Conservation (phyloP, 164 flowering plant genomes). For the Vitis rotundifolia region DNA sequence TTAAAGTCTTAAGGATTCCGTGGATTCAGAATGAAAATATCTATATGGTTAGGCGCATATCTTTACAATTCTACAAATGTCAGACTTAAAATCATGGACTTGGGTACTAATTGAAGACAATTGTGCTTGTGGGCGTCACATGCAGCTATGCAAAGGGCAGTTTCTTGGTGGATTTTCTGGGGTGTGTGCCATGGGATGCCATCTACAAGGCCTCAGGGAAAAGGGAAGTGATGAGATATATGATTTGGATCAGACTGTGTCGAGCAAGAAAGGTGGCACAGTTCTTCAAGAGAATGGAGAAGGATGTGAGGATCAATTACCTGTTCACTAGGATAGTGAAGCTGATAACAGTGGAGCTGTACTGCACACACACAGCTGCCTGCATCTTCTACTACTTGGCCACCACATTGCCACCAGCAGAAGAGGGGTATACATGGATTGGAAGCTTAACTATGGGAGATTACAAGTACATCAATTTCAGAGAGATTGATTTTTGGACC, state of each 20-base stretch:
- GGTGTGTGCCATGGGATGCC: slow-evolving; percentile 86
- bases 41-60: no score
- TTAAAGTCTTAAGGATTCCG: no score
- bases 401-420: slow-evolving; percentile 54
- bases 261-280: slow-evolving; percentile 46
- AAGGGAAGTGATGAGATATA: slow-evolving; percentile 58
- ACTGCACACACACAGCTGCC: slow-evolving; percentile 81
- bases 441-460: slow-evolving; percentile 76
- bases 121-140: neutral
- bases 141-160: slow-evolving; percentile 75
- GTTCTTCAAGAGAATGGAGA: slow-evolving; percentile 60
- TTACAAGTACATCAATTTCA: slow-evolving; percentile 58
- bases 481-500: slow-evolving; percentile 69
- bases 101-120: no score
- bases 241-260: slow-evolving; percentile 62
- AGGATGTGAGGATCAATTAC: slow-evolving; percentile 71
- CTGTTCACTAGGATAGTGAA: slow-evolving; percentile 69
- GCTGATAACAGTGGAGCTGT: slow-evolving; percentile 63
- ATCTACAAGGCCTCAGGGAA: slow-evolving; percentile 72
- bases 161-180: slow-evolving; percentile 75
- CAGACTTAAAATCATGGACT: no score
- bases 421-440: slow-evolving; percentile 83
- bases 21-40: no score
- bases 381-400: slow-evolving; percentile 80
- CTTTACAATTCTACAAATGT: no score